Conservation (phyloP, 2,329 filamentous ascomycete genomes). For the Huntiella omanensis region DNA sequence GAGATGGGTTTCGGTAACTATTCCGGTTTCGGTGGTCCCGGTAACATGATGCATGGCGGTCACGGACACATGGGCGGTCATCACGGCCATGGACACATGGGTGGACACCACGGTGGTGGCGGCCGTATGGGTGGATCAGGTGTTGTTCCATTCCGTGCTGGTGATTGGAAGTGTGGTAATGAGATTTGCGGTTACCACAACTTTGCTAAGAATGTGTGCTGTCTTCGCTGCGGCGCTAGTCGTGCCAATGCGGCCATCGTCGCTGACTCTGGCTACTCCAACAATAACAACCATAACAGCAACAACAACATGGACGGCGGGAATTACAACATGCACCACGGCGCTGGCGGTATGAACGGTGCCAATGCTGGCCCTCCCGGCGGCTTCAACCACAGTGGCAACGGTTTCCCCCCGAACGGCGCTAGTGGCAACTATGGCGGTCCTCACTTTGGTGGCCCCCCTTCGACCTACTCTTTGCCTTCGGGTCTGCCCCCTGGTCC, state of each 20-base stretch:
- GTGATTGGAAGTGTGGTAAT: conserved; percentile 97
- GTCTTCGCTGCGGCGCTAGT: conserved; percentile 85
- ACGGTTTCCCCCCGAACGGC: conserved; percentile 28
- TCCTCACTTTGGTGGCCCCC: conserved; percentile 54
- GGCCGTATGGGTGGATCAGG: conserved; percentile 64
- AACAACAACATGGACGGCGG: conserved; percentile 19
- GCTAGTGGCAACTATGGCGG: conserved; percentile 30
- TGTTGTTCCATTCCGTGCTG: conserved; percentile 89
- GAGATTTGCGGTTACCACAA: conserved; percentile 98
- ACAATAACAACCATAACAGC: conserved; percentile 70
- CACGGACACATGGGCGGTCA: conserved; percentile 23
- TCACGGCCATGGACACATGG: conserved; percentile 25
- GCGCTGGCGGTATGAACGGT: conserved; percentile 19
- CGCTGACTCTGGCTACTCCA: conserved; percentile 80
- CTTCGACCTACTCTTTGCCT: conserved; percentile 76
- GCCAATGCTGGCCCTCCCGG: conserved; percentile 29
- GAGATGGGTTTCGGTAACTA: conserved; percentile 43
- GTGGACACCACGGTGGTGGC: conserved; percentile 30
- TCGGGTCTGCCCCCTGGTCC: conserved; percentile 60
- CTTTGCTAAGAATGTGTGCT: conserved; percentile 98
- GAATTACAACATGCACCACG: conserved; percentile 7
- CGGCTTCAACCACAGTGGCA: background rate
- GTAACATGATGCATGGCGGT: conserved; percentile 47
- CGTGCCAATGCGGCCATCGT: conserved; percentile 86
- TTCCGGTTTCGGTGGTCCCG: conserved; percentile 46